phyloP scores from a whole-genome alignment of 768 basidiomycete species.

The Tulasnella sp. region DNA sequence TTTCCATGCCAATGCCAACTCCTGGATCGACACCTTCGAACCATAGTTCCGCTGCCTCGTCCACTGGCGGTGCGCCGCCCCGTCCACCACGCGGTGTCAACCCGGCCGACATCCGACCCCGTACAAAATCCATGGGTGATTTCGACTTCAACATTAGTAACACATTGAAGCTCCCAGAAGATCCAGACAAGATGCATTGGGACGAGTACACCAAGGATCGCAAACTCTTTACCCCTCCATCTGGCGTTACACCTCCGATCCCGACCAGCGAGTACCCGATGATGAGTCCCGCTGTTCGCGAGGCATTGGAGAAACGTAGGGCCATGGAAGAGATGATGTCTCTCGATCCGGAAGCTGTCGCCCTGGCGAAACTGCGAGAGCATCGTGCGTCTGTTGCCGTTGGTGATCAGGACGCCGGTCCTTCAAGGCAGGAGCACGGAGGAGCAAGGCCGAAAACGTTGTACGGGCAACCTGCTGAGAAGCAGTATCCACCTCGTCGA shows the following conservation, averaged over 20 bases:
- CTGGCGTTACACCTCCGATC: conserved; percentile 70
- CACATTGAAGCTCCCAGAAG: conserved; percentile 7
- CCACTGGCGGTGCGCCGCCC: background rate
- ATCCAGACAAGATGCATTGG: conserved; percentile 56
- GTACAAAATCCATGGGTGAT: background rate
- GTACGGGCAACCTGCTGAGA: background rate
- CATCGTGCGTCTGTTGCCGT: background rate
- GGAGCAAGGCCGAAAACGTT: background rate
- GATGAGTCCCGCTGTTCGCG: background rate
- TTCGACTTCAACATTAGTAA: background rate
- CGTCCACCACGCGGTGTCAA: background rate
- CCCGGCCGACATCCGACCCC: background rate
- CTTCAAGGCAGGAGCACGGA: background rate
- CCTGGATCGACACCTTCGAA: conserved; percentile 32
- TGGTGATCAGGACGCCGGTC: background rate
- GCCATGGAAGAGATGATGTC: background rate
- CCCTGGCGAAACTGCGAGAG: background rate
- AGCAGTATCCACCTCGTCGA: background rate
- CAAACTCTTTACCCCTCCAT: conserved; percentile 71
- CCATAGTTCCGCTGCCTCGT: background rate
- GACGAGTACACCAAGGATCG: conserved; percentile 75
- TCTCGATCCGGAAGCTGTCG: too few relatives aligned
- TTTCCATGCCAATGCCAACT: conserved; percentile 29
- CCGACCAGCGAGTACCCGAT: conserved; percentile 25
- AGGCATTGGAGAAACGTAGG: conserved; percentile 3